Base-by-base conservation (phyloP, 257 asterid genomes). In the Jacaranda copaia region DNA sequence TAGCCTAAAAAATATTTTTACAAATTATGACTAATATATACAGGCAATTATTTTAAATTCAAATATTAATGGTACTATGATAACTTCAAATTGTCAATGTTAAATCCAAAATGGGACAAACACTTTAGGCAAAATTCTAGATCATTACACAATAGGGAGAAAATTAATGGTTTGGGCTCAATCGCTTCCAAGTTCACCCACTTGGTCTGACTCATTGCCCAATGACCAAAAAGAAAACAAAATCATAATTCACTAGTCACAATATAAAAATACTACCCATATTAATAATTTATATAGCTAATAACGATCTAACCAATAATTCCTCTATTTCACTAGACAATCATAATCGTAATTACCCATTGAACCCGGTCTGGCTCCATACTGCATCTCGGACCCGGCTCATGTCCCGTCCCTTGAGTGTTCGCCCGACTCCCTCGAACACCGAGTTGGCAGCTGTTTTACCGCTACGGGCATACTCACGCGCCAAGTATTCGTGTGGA, bases 321-420 rank as follows among this genome's bases (percentile, higher is more conserved):
- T 51, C 40, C 19, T 6, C 13, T 48, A 13, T 16, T 39, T 8
- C 16, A 51, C 56, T 25, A 25, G 32, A 25, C 32, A 25, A 25
- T 25, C 32, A 25, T 25, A 25, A 14, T 20, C 58, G 0, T 25
- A 6, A 13, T 82, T 71, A 93, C 18, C 97, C 98, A 62, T 92
- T 80, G 82, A 92, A 94, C 58, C 97, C 96, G 64, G 98, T 94
- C 75, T 90, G 98, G 72, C 94, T 92, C 98, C 98, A 94, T 5
- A 92, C 98, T 0, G 97, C 97, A 48, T 94, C 98, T 10, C 98
- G 83, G 7, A 94, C 98, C 48, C 98, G 88, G 60, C 98, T 92
- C 92, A 90, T 0, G 65, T 92, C 98, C 19, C 98, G 86, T 0
- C 98, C 98, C 85, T 94, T 94, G 6, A 94, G 87, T 0, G 97